These are phyloP conservation scores for Pseudogymnoascus sp. DNA, from an alignment of 2,329 filamentous ascomycete genomes.

Conservation along the genomic window DNA sequence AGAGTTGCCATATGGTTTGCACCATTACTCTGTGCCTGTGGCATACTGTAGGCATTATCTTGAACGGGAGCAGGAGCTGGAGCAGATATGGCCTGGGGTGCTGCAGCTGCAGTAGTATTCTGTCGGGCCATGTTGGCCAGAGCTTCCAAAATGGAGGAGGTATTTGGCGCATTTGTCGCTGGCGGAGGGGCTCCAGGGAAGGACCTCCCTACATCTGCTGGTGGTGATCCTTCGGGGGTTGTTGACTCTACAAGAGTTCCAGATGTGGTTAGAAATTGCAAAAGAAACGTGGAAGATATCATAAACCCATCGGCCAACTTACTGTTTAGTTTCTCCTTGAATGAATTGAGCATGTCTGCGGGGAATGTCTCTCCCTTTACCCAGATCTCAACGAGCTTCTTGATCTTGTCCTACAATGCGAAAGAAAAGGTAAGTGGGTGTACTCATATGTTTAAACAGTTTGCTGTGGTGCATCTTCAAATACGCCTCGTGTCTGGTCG, in stretches of 20 bases:
- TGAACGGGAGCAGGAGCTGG: conserved; percentile 26
- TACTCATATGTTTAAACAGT: conserved; percentile 17
- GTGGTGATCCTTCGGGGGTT: conserved; percentile 58
- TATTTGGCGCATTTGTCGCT: conserved; percentile 42
- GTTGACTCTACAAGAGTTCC: conserved; percentile 54
- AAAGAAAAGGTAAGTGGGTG: conserved; percentile 41
- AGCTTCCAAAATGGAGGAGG: conserved; percentile 65
- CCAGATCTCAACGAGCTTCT: conserved; percentile 95
- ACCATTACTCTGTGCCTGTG: conserved; percentile 39
- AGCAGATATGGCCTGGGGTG: conserved; percentile 16
- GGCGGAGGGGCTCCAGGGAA: conserved; percentile 34
- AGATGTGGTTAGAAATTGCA: conserved; percentile 34
- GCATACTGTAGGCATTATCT: conserved; percentile 35
- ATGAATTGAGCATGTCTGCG: conserved; percentile 65
- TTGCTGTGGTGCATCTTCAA: not conserved
- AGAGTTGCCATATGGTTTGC: conserved; percentile 27
- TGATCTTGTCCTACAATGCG: conserved; percentile 80
- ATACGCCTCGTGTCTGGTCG: not conserved
- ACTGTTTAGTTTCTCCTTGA: conserved; percentile 78
- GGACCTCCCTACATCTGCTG: conserved; percentile 33
- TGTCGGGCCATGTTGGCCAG: conserved; percentile 76
- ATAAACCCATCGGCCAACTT: conserved; percentile 35
- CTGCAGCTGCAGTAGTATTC: conserved; percentile 45
- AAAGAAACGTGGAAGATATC: conserved; percentile 10
- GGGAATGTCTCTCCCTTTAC: conserved; percentile 93